phyloP scores from a whole-genome alignment of 495 filamentous ascomycete species.

The Hyaloscypha finlandica region DNA sequence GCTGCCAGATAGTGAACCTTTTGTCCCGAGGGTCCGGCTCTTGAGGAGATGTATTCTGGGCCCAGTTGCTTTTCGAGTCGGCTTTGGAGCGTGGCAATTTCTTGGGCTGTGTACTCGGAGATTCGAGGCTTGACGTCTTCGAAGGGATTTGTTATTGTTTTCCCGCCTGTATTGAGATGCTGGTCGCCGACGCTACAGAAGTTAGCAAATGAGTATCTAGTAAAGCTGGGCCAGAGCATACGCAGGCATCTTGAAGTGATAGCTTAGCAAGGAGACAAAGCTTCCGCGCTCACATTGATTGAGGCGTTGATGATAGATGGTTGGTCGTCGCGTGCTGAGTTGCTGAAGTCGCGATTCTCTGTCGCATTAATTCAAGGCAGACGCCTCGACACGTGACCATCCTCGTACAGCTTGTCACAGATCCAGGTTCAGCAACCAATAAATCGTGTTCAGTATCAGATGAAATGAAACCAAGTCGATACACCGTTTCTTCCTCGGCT shows the following conservation, averaged over 20 bases:
- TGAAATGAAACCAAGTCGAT: background rate
- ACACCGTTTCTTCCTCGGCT: background rate
- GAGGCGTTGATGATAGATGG: slow-evolving; percentile 9
- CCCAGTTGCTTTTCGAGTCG: slow-evolving; percentile 92
- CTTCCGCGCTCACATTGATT: slow-evolving; percentile 18
- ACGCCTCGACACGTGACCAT: slow-evolving; percentile 3
- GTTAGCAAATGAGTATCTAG: background rate
- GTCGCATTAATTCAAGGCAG: background rate
- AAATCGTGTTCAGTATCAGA: background rate
- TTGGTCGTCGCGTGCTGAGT: slow-evolving; percentile 15
- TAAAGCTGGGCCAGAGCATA: slow-evolving; percentile 19
- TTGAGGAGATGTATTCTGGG: slow-evolving; percentile 89
- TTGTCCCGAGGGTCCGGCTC: slow-evolving; percentile 75
- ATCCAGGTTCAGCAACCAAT: slow-evolving; percentile 1
- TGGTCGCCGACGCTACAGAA: slow-evolving; percentile 70
- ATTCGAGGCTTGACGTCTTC: slow-evolving; percentile 67
- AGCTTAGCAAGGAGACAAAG: slow-evolving; percentile 14
- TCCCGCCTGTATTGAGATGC: slow-evolving; percentile 51
- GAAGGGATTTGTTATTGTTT: slow-evolving; percentile 68
- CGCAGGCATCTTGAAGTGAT: slow-evolving; percentile 35
- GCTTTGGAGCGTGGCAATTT: slow-evolving; percentile 86
- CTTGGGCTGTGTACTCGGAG: slow-evolving; percentile 77
- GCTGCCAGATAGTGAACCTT: slow-evolving; percentile 90
- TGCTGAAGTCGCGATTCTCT: slow-evolving; percentile 2
- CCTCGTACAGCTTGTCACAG: background rate